These are phyloP conservation scores for Circinella minor DNA, from an alignment of 371 early-diverging fungal genomes.

Conservation along the genomic window DNA sequence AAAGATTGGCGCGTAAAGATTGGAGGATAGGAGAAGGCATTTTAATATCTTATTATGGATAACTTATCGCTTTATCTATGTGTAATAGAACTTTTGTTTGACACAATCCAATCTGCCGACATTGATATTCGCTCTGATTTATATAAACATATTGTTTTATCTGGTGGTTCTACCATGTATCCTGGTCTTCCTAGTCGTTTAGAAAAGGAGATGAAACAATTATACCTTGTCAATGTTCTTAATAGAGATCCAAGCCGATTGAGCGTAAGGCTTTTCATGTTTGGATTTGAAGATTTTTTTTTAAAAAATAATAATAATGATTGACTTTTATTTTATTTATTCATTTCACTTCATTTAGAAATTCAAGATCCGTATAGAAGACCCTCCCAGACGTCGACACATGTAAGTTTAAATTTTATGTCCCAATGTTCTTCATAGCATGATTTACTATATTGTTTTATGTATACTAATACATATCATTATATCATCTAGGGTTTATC, in stretches of 20 bases:
- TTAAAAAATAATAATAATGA: slow-evolving; percentile 6
- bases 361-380: slow-evolving; percentile 97
- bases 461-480: not conserved
- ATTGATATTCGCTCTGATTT: slow-evolving; percentile 93
- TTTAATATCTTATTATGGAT: no score
- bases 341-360: slow-evolving; percentile 58
- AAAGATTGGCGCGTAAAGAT: no score
- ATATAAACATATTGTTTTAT: slow-evolving; percentile 96
- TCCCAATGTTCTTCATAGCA: no score
- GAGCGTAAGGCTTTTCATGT: slow-evolving; percentile 57
- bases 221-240: slow-evolving; percentile 89
- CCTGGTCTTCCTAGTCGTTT: slow-evolving; percentile 95
- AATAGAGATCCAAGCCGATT: slow-evolving; percentile 85
- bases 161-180: slow-evolving; percentile 98
- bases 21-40: no score
- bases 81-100: slow-evolving; percentile 83
- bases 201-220: slow-evolving; percentile 97
- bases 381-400: slow-evolving; percentile 97
- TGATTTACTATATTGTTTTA: no score
- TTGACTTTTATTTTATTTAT: not conserved
- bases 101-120: slow-evolving; percentile 90
- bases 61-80: no score
- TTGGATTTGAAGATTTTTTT: no score
- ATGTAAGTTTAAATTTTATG: slow-evolving; percentile 51
- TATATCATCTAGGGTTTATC: slow-evolving; percentile 70